Conservation (phyloP, 1,139 yeast genomes). For the Pneumocystis wakefieldiae region DNA sequence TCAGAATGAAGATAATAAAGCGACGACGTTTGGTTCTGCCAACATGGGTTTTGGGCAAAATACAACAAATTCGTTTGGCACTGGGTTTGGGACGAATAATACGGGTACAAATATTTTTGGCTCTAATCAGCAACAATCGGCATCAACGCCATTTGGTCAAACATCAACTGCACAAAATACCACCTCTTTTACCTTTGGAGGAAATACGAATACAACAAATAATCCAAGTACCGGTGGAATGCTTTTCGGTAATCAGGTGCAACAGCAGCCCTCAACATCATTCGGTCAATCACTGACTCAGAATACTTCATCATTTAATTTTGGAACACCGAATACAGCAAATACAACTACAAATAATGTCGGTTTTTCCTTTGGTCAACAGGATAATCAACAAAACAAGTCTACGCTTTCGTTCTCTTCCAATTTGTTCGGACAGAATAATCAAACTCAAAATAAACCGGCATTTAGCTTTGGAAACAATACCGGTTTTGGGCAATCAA, state of each 20-base stretch:
- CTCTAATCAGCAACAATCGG: conserved; percentile 6
- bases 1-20: not conserved
- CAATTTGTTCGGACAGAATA: conserved; percentile 10
- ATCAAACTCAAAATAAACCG: conserved; percentile 21
- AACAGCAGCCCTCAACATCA: conserved; percentile 4
- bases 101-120: conserved; percentile 18
- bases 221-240: conserved; percentile 22
- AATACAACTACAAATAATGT: conserved; percentile 14
- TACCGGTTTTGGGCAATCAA: conserved; percentile 4
- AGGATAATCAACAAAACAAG: conserved; percentile 15
- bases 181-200: conserved; percentile 1
- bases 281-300: not conserved
- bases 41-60: not conserved
- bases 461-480: conserved; percentile 10
- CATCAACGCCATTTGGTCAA: conserved; percentile 10
- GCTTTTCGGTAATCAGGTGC: conserved; percentile 11
- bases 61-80: conserved; percentile 15
- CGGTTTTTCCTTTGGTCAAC: conserved; percentile 20
- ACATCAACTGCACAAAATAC: conserved; percentile 3
- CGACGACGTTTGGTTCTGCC: not conserved
- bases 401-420: conserved; percentile 3
- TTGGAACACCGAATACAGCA: conserved; percentile 19
- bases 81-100: conserved; percentile 13
- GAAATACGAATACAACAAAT: conserved; percentile 9
- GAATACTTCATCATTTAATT: conserved; percentile 18